phyloP scores from a whole-genome alignment of 441 rosid species.

The Croton setiger region DNA sequence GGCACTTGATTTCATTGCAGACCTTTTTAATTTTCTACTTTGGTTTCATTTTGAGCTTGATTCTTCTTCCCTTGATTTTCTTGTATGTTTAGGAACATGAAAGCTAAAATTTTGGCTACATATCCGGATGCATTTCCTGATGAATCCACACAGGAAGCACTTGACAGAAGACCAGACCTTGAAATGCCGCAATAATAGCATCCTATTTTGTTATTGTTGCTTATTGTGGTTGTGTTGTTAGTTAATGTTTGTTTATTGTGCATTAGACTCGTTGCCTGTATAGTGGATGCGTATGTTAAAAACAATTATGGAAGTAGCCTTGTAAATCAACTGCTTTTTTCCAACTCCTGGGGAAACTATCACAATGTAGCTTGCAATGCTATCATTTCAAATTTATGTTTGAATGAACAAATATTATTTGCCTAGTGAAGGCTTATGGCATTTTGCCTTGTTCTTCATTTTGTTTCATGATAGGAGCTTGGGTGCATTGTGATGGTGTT shows the following conservation, averaged over 20 bases:
- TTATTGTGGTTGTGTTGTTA: neutral
- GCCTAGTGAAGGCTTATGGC: too few relatives aligned
- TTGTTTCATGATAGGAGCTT: too few relatives aligned
- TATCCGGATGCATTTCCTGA: conserved; percentile 93
- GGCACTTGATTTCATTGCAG: neutral
- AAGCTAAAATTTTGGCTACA: conserved; percentile 56
- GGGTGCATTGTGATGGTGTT: too few relatives aligned
- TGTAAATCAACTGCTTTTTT: too few relatives aligned
- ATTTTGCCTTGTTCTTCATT: too few relatives aligned
- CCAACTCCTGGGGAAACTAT: too few relatives aligned
- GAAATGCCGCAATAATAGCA: conserved; percentile 46
- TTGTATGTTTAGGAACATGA: conserved; percentile 50
- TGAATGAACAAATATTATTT: too few relatives aligned
- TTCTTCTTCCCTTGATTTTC: neutral
- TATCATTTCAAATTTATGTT: too few relatives aligned
- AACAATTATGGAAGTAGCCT: neutral
- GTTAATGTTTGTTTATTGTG: neutral
- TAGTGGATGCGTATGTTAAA: neutral
- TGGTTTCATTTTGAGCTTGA: neutral
- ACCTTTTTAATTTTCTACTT: neutral
- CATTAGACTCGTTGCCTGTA: neutral
- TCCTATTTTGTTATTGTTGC: neutral
- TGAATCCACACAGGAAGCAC: conserved; percentile 50
- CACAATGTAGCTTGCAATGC: too few relatives aligned
- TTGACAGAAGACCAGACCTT: conserved; percentile 79